These are phyloP conservation scores for Dissoconium aciculare DNA, from an alignment of 2,329 filamentous ascomycete species.

Conservation along the genomic window DNA sequence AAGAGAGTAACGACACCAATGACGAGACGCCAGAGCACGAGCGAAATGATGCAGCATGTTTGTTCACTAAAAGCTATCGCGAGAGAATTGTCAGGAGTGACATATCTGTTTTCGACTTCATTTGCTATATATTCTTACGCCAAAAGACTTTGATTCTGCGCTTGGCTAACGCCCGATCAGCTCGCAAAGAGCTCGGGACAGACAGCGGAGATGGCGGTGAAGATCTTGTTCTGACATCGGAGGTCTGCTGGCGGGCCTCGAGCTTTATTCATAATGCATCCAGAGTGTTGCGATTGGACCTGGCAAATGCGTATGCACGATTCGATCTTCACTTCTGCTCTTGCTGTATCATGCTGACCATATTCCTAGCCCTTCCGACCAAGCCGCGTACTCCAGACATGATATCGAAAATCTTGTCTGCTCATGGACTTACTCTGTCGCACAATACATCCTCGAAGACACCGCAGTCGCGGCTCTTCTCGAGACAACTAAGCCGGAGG, in stretches of 20 bases:
- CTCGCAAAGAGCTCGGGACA: constrained; percentile 27
- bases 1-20: constrained; percentile 6
- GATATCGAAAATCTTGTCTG: constrained; percentile 59
- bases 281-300: constrained; percentile 63
- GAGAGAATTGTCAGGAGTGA: constrained; percentile 88
- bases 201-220: constrained; percentile 34
- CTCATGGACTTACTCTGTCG: constrained; percentile 63
- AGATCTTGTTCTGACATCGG: constrained; percentile 64
- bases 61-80: constrained; percentile 59
- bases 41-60: constrained; percentile 7
- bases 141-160: constrained; percentile 72
- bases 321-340: not conserved
- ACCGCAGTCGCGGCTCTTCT: constrained; percentile 32
- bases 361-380: not conserved
- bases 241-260: constrained; percentile 68
- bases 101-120: constrained; percentile 91
- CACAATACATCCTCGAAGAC: constrained; percentile 62
- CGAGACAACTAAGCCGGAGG: constrained; percentile 9
- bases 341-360: not conserved
- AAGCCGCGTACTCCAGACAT: not conserved
- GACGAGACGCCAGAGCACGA: no score
- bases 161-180: constrained; percentile 51
- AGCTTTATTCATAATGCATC: constrained; percentile 73
- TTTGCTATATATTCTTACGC: constrained; percentile 81
- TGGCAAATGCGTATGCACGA: constrained; percentile 46